Base-by-base conservation (phyloP, 179 eudicot species). In the Beta corolliflora region DNA sequence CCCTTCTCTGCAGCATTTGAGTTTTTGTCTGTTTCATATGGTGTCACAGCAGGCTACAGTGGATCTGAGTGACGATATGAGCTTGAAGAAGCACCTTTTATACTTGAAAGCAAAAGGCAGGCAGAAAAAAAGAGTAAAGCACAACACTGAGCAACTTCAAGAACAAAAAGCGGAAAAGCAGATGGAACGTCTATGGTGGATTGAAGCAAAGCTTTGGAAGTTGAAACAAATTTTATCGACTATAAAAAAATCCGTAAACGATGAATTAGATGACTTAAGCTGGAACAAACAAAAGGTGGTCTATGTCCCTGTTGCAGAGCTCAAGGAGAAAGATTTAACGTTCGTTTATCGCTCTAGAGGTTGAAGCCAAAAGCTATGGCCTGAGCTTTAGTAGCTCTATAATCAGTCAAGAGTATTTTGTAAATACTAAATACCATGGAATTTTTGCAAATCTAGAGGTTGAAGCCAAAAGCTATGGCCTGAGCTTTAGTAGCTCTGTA, bases 231-330 rank as follows among this genome's bases (percentile, higher is more conserved):
- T 88, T 56, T 50, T 94, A 74, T 77, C 65, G 25, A 76, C 81
- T 55, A 82, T 90, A 78, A 88, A 86, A 21, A 80, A 58, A 63
- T 18, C 80, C 55, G 79, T 64, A 77, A 44, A 56, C 45, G 75
- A 76, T 53, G 81, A 86, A 85, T 55, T 76, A 36, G 50, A 83
- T 18, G 82, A 74, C 14, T 50, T 46, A 52, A 54, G 64, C 65
- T 59, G n/a, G 31, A 83, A 61, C 44, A 77, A 78, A 64, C 79
- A 83, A 50, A 65, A 78, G 60, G 82, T 90, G 45, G 58, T 89
- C 25, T 94, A 84, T 76, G 86, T 95, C 56, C 98, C 98, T 7
- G 78, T 89, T 66, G 94, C 97, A 75, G 90, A 85, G 82, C 88
- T 95, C 72, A 90, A 77, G 86, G 99, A 92, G 88, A 94, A 91